Base-by-base conservation (phyloP, 1,284 basidiomycete species). In the Rhodofomes roseus region DNA sequence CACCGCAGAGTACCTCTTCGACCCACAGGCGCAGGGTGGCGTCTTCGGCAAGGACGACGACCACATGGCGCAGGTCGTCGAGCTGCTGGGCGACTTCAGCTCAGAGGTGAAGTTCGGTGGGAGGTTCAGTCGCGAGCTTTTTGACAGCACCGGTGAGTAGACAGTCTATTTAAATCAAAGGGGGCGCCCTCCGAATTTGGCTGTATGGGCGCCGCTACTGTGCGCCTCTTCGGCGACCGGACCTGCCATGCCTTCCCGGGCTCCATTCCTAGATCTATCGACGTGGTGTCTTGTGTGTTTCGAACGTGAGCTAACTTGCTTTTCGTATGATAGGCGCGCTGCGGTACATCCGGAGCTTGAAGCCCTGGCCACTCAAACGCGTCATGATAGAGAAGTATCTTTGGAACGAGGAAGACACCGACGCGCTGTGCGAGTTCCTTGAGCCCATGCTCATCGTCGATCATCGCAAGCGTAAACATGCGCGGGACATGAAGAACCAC, bases 41-140 rank as follows among this genome's bases (percentile, higher is more conserved):
- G 69, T 88, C 62, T 96, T 95, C 73, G 90, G 87, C 66, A 96
- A 96, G 76, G 94, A 96, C 73, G 94, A 96, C 71, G 94, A 96
- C 72, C 93, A 96, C 70, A 91, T 96, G 80, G 94, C 95, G 7
- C 93, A 95, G 74, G 89, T 96, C 65, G 92, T 95, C 61, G 94
- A 96, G 77, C 80, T 96, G 5, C 76, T 95, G 58, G 93, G 93
- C 51, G 85, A 89, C 71, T 86, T 88, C 63, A 74, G 83, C 16
- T 65, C 85, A 22, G 77, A 86, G 59, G 81, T 89, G 41, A 93
- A 92, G 74, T 88, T 92, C 79, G 87, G 89, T 44, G 93, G 94
- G 44, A 89, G 87, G 71, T 94, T 89, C 72, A 90, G 87, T 66
- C 82, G 86, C 57, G 93, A 95, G 67, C 75, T 96, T 60, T 96